Conservation (phyloP, 352 stramenopile species). For the Halophytophthora batemanensis region DNA sequence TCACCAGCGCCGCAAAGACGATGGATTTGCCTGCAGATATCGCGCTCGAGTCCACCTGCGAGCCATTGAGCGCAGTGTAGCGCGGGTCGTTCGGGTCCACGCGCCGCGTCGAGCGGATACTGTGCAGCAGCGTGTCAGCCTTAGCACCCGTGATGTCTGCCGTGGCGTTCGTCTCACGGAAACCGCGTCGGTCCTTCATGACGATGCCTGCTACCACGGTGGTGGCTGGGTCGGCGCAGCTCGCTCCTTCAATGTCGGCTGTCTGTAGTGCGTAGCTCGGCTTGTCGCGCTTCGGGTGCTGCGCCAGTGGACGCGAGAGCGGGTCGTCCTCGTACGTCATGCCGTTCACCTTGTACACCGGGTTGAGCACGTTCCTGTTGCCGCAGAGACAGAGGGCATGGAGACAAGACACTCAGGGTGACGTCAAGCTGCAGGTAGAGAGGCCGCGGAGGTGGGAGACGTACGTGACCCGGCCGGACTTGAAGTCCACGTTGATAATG, state of each 20-base stretch:
- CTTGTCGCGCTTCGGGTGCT: conserved; percentile 54
- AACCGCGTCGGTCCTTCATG: conserved; percentile 54
- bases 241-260: conserved; percentile 61
- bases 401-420: not conserved
- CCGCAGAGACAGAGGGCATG: not conserved
- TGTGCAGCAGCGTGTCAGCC: conserved; percentile 64
- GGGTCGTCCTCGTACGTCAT: conserved; percentile 51
- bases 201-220: conserved; percentile 57
- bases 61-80: conserved; percentile 60
- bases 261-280: conserved; percentile 51
- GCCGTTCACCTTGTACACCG: conserved; percentile 72
- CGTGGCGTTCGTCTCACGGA: conserved; percentile 53
- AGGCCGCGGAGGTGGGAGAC: not conserved
- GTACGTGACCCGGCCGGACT: conserved; percentile 70
- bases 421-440: conserved; percentile 2
- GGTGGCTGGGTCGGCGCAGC: conserved; percentile 43
- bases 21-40: conserved; percentile 69
- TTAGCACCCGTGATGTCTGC: conserved; percentile 60
- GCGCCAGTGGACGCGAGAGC: conserved; percentile 37
- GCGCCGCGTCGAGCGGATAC: conserved; percentile 60
- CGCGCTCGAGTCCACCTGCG: conserved; percentile 55
- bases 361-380: conserved; percentile 64
- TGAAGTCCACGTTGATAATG: conserved; percentile 72
- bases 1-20: conserved; percentile 57
- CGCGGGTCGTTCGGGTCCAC: conserved; percentile 64